Base-by-base conservation (phyloP, 441 rosid genomes). In the Melastoma candidum region DNA sequence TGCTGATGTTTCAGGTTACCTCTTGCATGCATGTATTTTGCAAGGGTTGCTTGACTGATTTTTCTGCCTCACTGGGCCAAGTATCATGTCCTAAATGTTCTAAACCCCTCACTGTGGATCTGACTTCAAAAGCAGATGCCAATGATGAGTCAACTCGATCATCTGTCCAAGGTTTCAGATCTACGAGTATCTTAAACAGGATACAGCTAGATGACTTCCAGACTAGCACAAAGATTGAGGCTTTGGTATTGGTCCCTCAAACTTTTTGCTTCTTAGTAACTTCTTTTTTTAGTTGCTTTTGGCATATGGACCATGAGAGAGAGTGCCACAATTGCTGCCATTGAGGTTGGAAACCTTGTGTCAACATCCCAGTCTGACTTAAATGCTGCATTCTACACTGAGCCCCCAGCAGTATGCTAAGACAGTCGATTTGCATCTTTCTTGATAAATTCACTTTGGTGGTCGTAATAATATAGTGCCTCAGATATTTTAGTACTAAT, bases 181-280 rank as follows among this genome's bases (percentile, higher is more conserved):
- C 95, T 60, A 68, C 96, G 14, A 88, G 97, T 74, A 89, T 93
- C 70, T 63, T 93, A 47, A 93, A 86, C 68, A 84, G 98, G 55
- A 75, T 93, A 60, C 74, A 75, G 57, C 72, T 93, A 36, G 70
- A 77, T 45, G 82, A 86, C 53, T 93, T 93, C 68, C 95, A 88
- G 77, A 81, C 97, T n/a, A 93, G 98, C 78, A 93, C 98, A 53
- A 93, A 93, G 75, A 88, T 93, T 57, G 98, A 93, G 70, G 98
- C 98, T 61, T 76, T 93, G 95, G 98, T 93, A 78, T 54, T 83
- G 59, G 12, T 45, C 64, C 2, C 49, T 32, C 41, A 32, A 32
- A 32, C 41, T 32, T 32, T 17, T 32, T 32, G 41, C 41, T 32
- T 32, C 41, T 32, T 32, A 32, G 41, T 32, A 32, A 8, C 8